Evolutionary conservation across 345 rosid genomes (phyloP), one percentile per base, ranked within the genome.

Genomic region (Microthlaspi erraticum): DNA sequence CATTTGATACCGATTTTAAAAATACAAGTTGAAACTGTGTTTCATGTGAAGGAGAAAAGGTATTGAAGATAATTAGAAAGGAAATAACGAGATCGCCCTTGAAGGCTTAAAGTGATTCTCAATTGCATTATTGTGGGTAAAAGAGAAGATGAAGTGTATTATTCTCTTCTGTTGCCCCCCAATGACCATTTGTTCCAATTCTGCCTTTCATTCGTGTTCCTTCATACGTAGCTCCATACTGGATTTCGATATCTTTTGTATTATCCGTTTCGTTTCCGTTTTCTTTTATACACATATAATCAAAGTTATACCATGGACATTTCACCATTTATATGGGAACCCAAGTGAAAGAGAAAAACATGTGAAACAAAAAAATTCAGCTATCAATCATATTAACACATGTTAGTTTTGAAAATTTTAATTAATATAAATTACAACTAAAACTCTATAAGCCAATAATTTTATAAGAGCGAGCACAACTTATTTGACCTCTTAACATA

Each of bases 81-180:
- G 46, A 59, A 82, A 70, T 75, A 43, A 71, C 73, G 49, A 42
- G 77, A 76, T 70, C 70, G 64, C 75, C 64, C 43, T 33, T 19
- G 18, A 66, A 26, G 69, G 74, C 77, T 77, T 72, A 72, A 67
- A 65, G 73, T 77, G 78, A 83, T 86, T 83, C 83, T 76, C 74
- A 58, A 60, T 41, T 66, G 86, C 83, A 79, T 84, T 84, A 86
- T 75, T 81, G 81, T 67, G 64, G 69, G 70, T 50, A 60, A 80
- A 72, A 73, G 74, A 73, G 79, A 75, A 69, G 60, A 66, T 74
- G 70, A 75, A 66, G n/a, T 52, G 73, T 67, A 75, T 70, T 79
- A 76, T 82, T 85, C 86, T 73, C 42, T 62, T 58, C 39, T 58
- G 75, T 63, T 61, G 66, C 67, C 71, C 72, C 60, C 65, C 57